Percentiles rank a stretch among this genome's conserved stretches.
Evolutionary conservation across 2,329 filamentous ascomycete species (phyloP).

Genomic region (Claviceps lovelessii): DNA sequence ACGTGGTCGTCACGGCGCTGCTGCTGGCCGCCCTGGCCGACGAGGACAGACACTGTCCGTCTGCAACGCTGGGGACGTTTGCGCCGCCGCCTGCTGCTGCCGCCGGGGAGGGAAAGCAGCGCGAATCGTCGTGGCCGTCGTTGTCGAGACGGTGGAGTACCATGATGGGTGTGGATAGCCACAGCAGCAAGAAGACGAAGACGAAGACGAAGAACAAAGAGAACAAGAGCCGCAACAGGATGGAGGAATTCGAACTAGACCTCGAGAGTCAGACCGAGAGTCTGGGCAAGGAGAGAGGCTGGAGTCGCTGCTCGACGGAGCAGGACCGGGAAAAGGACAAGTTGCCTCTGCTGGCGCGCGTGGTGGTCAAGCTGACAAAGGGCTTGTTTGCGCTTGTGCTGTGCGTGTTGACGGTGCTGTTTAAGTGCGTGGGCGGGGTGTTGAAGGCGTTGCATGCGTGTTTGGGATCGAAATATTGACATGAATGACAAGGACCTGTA

Average conservation of each 20-base stretch:
- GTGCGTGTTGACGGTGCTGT: slow-evolving; percentile 40
- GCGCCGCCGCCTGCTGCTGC: slow-evolving; percentile 37
- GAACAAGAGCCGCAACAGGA: slow-evolving; percentile 23
- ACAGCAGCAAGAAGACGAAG: background rate
- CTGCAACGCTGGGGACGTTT: slow-evolving; percentile 35
- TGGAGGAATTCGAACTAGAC: slow-evolving; percentile 46
- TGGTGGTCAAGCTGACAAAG: slow-evolving; percentile 35
- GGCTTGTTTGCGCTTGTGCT: slow-evolving; percentile 43
- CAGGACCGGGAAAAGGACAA: slow-evolving; percentile 22
- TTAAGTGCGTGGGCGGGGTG: slow-evolving; percentile 38
- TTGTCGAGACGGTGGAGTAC: slow-evolving; percentile 15
- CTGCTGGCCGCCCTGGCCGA: slow-evolving; percentile 39
- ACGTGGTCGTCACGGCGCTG: slow-evolving; percentile 46
- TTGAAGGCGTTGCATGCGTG: slow-evolving; percentile 38
- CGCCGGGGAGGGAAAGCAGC: too few species aligned
- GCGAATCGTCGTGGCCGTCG: slow-evolving; percentile 34
- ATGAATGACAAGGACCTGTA: background rate
- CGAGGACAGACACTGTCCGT: slow-evolving; percentile 35
- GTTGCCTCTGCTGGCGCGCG: slow-evolving; percentile 34
- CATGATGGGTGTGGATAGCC: too few species aligned
- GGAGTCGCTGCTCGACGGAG: slow-evolving; percentile 19
- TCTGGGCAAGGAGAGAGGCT: slow-evolving; percentile 20
- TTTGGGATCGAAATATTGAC: slow-evolving; percentile 27
- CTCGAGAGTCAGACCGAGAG: slow-evolving; percentile 46
- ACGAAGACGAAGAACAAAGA: slow-evolving; percentile 6